Percentiles rank a stretch among this genome's conserved stretches.
Conservation (phyloP, 441 rosid genomes). For the Viola pubescens region DNA sequence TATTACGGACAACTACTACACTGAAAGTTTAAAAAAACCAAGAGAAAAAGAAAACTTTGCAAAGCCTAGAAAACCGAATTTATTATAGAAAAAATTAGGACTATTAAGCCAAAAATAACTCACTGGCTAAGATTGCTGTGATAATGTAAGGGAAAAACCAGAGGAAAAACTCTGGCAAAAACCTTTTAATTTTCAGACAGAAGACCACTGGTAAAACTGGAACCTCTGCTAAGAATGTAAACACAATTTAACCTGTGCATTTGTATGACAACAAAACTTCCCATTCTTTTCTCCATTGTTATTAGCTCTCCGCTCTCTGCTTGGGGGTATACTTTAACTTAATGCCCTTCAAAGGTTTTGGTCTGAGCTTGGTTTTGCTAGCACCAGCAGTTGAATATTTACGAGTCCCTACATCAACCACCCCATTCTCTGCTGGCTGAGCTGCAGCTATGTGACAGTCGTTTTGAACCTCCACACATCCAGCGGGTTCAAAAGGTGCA, state of each 20-base stretch:
- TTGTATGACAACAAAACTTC: constrained; percentile 18
- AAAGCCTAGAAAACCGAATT: constrained; percentile 20
- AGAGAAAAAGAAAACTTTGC: background rate
- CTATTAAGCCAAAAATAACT: constrained; percentile 13
- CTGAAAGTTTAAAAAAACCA: background rate
- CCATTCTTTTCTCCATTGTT: constrained; percentile 13
- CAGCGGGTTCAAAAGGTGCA: constrained; percentile 30
- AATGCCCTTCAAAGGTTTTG: constrained; percentile 48
- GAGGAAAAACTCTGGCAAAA: constrained; percentile 7
- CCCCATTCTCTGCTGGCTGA: constrained; percentile 20
- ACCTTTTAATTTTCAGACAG: constrained; percentile 31
- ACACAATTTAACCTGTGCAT: constrained; percentile 34
- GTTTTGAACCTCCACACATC: constrained; percentile 16
- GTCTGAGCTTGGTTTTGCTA: constrained; percentile 35
- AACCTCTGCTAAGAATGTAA: constrained; percentile 50
- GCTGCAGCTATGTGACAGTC: constrained; percentile 17
- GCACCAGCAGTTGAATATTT: constrained; percentile 24
- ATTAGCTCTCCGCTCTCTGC: constrained; percentile 40
- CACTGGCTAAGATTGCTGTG: constrained; percentile 17
- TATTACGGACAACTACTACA: too few relatives aligned
- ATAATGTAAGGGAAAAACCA: constrained; percentile 6
- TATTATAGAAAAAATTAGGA: constrained; percentile 32
- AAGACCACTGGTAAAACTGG: constrained; percentile 60
- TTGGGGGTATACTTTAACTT: constrained; percentile 77
- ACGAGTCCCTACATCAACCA: constrained; percentile 1